phyloP scores from a whole-genome alignment of 2,329 filamentous ascomycete species.

The Celoporthe dispersa region DNA sequence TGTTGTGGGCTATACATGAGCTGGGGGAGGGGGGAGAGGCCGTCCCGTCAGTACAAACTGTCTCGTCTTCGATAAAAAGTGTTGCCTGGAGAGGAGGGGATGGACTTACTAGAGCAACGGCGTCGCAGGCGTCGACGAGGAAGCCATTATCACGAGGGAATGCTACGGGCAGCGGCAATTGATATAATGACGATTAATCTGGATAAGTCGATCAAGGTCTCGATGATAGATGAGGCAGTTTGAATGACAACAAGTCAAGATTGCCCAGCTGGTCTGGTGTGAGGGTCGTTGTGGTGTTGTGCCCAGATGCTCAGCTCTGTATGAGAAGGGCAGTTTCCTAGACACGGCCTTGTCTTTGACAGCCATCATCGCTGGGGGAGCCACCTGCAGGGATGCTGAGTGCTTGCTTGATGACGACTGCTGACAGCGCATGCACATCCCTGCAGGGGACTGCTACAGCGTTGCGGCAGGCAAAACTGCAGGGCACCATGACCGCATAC shows the following conservation, averaged over 20 bases:
- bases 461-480: background rate
- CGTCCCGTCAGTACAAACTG: slow-evolving; percentile 27
- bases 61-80: background rate
- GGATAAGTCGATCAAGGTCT: background rate
- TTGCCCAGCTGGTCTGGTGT: background rate
- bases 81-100: slow-evolving; percentile 12
- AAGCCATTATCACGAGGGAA: slow-evolving; percentile 59
- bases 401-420: slow-evolving; percentile 16
- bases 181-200: background rate
- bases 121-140: slow-evolving; percentile 69
- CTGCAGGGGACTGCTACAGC: background rate
- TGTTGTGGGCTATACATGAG: slow-evolving; percentile 91
- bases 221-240: background rate
- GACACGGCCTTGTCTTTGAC: background rate
- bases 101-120: slow-evolving; percentile 72
- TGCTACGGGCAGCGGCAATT: background rate
- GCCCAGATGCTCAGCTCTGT: background rate
- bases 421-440: slow-evolving; percentile 10
- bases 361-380: background rate
- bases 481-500: slow-evolving; percentile 15
- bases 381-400: slow-evolving; percentile 6
- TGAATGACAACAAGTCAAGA: background rate
- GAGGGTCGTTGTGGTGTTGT: background rate
- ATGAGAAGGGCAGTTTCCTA: background rate
- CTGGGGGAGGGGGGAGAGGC: slow-evolving; percentile 49